Conservation (phyloP, 305 asterid species). For the Fraxinus platypoda region DNA sequence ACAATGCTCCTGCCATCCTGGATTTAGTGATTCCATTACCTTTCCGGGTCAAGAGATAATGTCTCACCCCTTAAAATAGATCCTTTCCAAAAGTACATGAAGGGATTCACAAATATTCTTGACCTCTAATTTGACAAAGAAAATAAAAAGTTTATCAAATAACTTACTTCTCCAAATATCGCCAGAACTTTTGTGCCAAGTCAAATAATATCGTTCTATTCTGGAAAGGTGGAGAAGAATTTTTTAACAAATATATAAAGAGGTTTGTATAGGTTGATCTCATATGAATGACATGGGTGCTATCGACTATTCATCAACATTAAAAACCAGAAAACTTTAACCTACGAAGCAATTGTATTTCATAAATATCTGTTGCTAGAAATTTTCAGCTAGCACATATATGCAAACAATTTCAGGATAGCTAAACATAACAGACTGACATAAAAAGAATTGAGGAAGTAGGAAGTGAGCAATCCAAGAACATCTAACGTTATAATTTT, state of each 20-base stretch:
- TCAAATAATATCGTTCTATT: neutral
- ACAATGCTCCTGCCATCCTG: neutral
- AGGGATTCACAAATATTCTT: neutral
- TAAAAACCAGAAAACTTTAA: neutral
- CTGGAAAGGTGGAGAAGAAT: neutral
- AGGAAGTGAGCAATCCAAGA: neutral
- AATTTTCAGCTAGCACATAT: neutral
- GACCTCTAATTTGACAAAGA: neutral
- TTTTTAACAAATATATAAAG: neutral
- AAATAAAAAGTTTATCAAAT: neutral
- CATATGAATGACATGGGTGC: neutral
- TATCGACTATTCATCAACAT: neutral
- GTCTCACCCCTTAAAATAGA: neutral
- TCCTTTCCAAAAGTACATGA: neutral
- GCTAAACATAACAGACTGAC: neutral
- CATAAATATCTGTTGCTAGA: neutral
- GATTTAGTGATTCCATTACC: neutral
- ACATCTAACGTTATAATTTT: neutral
- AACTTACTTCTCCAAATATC: neutral
- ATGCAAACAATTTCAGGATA: neutral
- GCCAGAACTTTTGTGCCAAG: neutral
- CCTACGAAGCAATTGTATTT: neutral
- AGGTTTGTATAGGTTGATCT: neutral
- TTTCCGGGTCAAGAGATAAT: neutral
- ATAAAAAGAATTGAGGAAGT: neutral